phyloP scores from a whole-genome alignment of 1,139 yeast genomes.

The Yamadazyma membranifaciens region DNA sequence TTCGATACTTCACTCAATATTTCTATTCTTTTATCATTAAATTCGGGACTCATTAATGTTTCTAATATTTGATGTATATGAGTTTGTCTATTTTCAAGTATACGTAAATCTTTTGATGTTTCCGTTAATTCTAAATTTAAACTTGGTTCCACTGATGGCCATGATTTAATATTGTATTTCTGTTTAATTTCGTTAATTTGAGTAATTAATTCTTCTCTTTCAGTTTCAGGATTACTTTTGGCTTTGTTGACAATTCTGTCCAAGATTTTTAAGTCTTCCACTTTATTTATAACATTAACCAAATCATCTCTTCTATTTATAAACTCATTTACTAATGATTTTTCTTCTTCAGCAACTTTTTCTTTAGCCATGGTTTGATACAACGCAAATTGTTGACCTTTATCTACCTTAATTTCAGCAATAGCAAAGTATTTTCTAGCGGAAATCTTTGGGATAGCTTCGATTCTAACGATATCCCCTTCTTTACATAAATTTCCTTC shows the following conservation, averaged over 20 bases:
- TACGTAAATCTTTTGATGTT: constrained; percentile 20
- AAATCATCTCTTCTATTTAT: constrained; percentile 43
- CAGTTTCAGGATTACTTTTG: constrained; percentile 34
- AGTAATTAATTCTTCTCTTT: constrained; percentile 31
- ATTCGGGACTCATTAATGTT: constrained; percentile 32
- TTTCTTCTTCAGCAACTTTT: constrained; percentile 63
- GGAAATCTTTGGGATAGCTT: constrained; percentile 83
- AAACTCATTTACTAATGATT: constrained; percentile 48
- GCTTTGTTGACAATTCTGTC: constrained; percentile 38
- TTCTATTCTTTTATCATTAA: constrained; percentile 21
- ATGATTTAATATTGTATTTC: constrained; percentile 55
- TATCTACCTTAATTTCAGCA: constrained; percentile 84
- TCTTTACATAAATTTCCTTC: constrained; percentile 89
- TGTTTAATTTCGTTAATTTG: constrained; percentile 49
- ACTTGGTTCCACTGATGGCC: constrained; percentile 53
- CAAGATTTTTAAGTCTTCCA: constrained; percentile 49
- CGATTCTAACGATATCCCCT: constrained; percentile 94
- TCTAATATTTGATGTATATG: constrained; percentile 33
- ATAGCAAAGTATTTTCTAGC: constrained; percentile 86
- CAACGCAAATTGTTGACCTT: constrained; percentile 87
- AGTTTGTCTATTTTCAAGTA: constrained; percentile 28
- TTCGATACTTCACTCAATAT: constrained; percentile 28
- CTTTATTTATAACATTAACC: constrained; percentile 34
- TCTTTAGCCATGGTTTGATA: constrained; percentile 73
- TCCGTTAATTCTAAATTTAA: constrained; percentile 31